Percentiles rank a stretch among this genome's conserved stretches.
Conservation (phyloP, 345 rosid genomes). For the Melaleuca quinquenervia region DNA sequence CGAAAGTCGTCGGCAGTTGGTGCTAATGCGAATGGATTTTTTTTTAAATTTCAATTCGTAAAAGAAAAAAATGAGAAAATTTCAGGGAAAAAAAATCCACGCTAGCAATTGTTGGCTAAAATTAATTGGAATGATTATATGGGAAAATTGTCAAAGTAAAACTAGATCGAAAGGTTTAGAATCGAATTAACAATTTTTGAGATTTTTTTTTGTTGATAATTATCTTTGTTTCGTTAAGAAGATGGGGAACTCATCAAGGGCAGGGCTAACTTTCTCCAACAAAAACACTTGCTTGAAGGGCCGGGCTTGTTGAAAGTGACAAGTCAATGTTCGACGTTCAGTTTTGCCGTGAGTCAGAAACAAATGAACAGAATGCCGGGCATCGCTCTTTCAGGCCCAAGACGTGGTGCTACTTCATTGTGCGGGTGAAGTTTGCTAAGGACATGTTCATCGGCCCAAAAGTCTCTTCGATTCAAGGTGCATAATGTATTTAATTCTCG, state of each 20-base stretch:
- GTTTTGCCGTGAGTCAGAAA: too few species aligned
- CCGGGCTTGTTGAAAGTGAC: not conserved
- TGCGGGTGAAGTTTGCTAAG: not conserved
- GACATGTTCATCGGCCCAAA: not conserved
- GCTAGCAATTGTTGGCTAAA: not conserved
- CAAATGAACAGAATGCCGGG: not conserved
- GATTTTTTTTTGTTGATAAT: fast-evolving
- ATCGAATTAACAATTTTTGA: not conserved
- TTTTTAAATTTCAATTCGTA: not conserved
- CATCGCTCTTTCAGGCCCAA: not conserved
- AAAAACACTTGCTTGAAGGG: not conserved
- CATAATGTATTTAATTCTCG: not conserved
- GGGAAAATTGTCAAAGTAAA: fast-evolving
- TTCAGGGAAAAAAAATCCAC: not conserved
- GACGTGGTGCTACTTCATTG: not conserved
- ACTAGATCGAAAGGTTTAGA: fast-evolving
- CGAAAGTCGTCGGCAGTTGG: fast-evolving
- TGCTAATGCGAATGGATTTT: fast-evolving
- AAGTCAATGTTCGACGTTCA: not conserved
- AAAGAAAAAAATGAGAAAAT: not conserved
- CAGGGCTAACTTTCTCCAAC: not conserved
- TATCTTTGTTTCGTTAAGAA: not conserved
- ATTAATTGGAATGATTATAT: not conserved
- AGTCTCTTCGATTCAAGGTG: not conserved
- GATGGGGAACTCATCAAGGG: not conserved